Base-by-base conservation (phyloP, 225 moss, liverwort and hornwort genomes). In the Thuidium tamariscinum region DNA sequence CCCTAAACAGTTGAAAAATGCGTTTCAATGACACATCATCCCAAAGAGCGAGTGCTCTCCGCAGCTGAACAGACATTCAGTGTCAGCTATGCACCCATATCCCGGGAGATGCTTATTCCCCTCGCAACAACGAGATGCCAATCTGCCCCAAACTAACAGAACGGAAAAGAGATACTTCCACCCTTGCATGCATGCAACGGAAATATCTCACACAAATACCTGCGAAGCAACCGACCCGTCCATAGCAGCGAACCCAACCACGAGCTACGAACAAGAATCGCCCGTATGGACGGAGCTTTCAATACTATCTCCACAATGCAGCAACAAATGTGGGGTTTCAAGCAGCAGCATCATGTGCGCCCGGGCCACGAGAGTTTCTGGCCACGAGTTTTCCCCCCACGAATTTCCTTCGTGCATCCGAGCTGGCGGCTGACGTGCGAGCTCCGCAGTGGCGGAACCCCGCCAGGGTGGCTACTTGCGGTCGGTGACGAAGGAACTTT, bases 351-450 rank as follows among this genome's bases (percentile, higher is more conserved):
- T 19, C 66, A 29, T 66, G 27, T 29, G 67, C 9, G n/a, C 59
- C 79, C 20, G 80, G 79, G 30, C 65, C 67, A 32, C 65, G 66
- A 16, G 41, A 16, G 44, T 11, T 62, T 41, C 57, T 14, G 75
- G 36, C 66, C 75, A 74, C 60, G 16, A 68, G 52, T 32, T 59
- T 11, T 9, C n/a, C 46, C 29, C 5, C 44, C 44, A 29, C 67
- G 67, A 74, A n/a, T 73, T 49, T 20, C 7, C 13, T 5, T 4
- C 4, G 4, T 26, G 7, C 10, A 20, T 77, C 80, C 87, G 39
- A 81, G 83, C 37, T 82, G 82, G 90, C 10, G 26, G 90, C 22
- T 88, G 90, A 90, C 64, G 82, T 90, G 90, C 55, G 49, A 16
- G 41, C 22, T 14, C 13, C 6, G 0, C 6, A 82, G 36, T 78